Evolutionary conservation across 108 stramenopile species (phyloP), one percentile per base, ranked within the genome.

Genomic region (Cylindrotheca fusiformis): DNA sequence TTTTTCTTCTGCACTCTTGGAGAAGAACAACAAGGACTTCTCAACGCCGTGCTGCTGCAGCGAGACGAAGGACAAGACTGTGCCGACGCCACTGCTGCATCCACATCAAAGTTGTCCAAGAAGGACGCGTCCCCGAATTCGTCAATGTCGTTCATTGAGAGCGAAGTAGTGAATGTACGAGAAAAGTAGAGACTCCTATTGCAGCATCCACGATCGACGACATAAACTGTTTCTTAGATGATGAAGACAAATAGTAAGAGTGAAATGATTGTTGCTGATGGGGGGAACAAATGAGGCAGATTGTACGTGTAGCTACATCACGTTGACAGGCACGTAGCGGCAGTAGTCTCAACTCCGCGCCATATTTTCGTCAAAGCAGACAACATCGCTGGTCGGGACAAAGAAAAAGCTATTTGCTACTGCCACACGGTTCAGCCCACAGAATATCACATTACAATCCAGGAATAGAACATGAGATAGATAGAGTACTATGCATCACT

Each of bases 81-180:
- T 21, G 55, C 55, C 46, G 56, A 48, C 26, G 67, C 60, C 24
- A 72, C 63, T 14, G 49, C 63, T 18, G 71, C 71, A 64, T 72
- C 71, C n/a, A 72, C 71, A 44, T 72, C 71, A 58, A 59, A 65
- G 36, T 72, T 63, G 29, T 54, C 71, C 41, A 60, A 45, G 32
- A 72, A 72, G 24, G 63, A 50, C n/a, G 44, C 46, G 25, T 72
- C 71, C 10, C 58, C 71, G 23, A 58, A 62, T 47, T 63, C 69
- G 21, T 63, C 62, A 18, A 24, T 31, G n/a, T 32, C 30, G 30
- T 47, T 25, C 10, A 41, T 41, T 14, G 14, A 41, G 36, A 41
- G 36, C 14, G 36, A 10, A 41, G 6, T 41, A 6, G 36, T 41
- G 6, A 6, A 14, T 41, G 6, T 41, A 14, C 14, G 36, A 14